Conservation (phyloP, 1,284 basidiomycete species). For the Heterobasidion annosum region DNA sequence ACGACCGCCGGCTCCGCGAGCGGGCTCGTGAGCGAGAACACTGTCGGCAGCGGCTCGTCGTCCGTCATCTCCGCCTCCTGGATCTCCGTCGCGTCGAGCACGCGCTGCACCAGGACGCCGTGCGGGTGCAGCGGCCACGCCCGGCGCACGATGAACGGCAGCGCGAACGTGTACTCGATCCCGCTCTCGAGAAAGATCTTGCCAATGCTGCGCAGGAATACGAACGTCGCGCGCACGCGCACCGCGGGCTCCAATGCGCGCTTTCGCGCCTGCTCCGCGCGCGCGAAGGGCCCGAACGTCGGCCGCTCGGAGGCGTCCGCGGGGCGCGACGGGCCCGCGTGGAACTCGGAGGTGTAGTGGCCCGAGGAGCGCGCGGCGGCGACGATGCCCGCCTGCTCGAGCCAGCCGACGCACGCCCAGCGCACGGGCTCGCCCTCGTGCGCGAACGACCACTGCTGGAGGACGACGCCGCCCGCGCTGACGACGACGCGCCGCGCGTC, state of each 20-base stretch:
- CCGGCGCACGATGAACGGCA: conserved; percentile 73
- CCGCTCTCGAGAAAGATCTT: conserved; percentile 72
- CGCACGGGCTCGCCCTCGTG: conserved; percentile 66
- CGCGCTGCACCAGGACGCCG: conserved; percentile 74
- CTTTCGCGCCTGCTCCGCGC: conserved; percentile 19
- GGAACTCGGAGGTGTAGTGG: conserved; percentile 28
- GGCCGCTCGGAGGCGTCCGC: conserved; percentile 18
- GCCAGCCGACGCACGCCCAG: conserved; percentile 68
- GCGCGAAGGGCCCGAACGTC: conserved; percentile 54
- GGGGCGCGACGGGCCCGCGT: conserved; percentile 20
- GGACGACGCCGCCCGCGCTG: conserved; percentile 61
- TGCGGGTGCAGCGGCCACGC: conserved; percentile 75
- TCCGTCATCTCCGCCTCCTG: conserved; percentile 56
- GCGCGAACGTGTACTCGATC: conserved; percentile 66
- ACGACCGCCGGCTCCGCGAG: conserved; percentile 70
- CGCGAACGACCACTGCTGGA: conserved; percentile 67
- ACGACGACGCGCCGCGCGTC: conserved; percentile 58
- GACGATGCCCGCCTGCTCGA: conserved; percentile 40
- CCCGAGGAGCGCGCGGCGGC: conserved; percentile 18
- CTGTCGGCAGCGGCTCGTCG: conserved; percentile 58
- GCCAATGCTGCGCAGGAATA: conserved; percentile 71
- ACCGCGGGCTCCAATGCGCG: conserved; percentile 20
- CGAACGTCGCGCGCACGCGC: conserved; percentile 53
- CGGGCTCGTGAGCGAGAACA: conserved; percentile 71
- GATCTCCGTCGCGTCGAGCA: conserved; percentile 55